Percentiles rank a stretch among this genome's conserved stretches.
Conservation (phyloP, 441 rosid genomes). For the Euphorbia corollata region DNA sequence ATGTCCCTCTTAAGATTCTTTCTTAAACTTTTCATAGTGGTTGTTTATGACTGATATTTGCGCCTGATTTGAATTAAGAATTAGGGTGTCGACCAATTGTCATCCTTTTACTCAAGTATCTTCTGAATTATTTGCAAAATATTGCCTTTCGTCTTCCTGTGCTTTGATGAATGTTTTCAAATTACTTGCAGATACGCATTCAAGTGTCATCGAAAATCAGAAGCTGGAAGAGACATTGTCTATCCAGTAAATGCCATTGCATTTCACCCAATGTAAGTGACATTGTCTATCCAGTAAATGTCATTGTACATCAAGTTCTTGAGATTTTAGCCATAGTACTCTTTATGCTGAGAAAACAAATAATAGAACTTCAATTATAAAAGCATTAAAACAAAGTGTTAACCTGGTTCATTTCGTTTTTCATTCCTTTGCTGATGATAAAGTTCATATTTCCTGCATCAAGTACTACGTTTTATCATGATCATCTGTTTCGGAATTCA, state of each 20-base stretch:
- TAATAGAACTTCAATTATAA: too few species aligned
- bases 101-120: background rate
- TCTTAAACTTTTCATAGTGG: background rate
- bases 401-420: too few species aligned
- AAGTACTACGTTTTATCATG: too few species aligned
- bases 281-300: constrained; percentile 88
- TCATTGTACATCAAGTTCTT: background rate
- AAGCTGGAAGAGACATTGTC: constrained; percentile 93
- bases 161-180: constrained; percentile 12
- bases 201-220: constrained; percentile 93
- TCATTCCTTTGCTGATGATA: too few species aligned
- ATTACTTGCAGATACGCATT: constrained; percentile 72
- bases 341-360: too few species aligned
- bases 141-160: background rate
- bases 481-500: constrained; percentile 12
- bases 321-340: too few species aligned
- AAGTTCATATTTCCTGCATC: too few species aligned
- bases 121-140: background rate
- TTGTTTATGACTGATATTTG: background rate
- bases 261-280: constrained; percentile 92
- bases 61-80: background rate
- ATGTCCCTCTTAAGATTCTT: background rate
- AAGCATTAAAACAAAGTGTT: too few species aligned
- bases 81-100: background rate
- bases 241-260: constrained; percentile 94